Evolutionary conservation across 148 eudicot species (phyloP).

Genomic region (Amaranthus cruentus): DNA sequence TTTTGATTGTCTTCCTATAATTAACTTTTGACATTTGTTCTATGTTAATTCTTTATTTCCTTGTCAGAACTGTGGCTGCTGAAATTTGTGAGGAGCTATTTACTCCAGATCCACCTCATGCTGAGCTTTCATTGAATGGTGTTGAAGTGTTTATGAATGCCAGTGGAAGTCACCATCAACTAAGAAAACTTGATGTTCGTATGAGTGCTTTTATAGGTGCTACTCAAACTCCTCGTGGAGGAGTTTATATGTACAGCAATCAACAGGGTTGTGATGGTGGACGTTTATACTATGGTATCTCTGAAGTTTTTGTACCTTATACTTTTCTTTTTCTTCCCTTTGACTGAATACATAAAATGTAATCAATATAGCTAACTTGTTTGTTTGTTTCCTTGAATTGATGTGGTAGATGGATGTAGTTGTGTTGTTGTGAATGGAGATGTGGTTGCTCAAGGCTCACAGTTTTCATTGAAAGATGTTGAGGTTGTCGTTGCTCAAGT

Average conservation of each 20-base stretch:
- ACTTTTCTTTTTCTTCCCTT: not conserved
- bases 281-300: constrained; percentile 81
- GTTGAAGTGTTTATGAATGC: constrained; percentile 97
- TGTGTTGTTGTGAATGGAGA: constrained; percentile 92
- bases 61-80: constrained; percentile 79
- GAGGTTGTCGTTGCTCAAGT: constrained; percentile 87
- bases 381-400: constrained; percentile 5
- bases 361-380: not conserved
- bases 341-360: not conserved
- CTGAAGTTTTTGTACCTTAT: not conserved
- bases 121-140: constrained; percentile 87
- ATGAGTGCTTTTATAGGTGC: constrained; percentile 85
- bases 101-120: constrained; percentile 70
- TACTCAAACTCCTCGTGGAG: constrained; percentile 87
- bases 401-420: constrained; percentile 81
- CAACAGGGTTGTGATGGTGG: constrained; percentile 98
- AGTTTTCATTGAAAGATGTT: constrained; percentile 90
- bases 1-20: not conserved
- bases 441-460: constrained; percentile 96
- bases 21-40: constrained; percentile 11
- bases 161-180: constrained; percentile 97
- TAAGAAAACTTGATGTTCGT: constrained; percentile 87
- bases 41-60: constrained; percentile 9
- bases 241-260: constrained; percentile 94
- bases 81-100: constrained; percentile 95